Conservation (phyloP, 2,329 filamentous ascomycete genomes). For the Exutisphaerella laricina region DNA sequence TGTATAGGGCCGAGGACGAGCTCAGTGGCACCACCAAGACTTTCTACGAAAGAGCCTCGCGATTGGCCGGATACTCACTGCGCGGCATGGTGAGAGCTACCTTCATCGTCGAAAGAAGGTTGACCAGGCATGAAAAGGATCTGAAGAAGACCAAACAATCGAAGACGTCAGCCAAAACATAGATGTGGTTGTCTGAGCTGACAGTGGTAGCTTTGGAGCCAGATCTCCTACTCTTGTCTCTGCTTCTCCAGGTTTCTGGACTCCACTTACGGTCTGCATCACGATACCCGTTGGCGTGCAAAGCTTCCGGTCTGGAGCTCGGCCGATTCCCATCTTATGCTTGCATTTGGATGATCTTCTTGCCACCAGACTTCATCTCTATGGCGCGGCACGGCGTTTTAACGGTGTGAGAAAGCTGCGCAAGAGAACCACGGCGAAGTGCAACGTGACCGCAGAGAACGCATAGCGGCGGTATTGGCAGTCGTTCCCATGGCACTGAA, state of each 20-base stretch:
- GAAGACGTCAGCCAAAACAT: slow-evolving; percentile 9
- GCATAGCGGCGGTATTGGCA: slow-evolving; percentile 9
- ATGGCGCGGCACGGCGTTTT: slow-evolving; percentile 4
- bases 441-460: slow-evolving; percentile 11
- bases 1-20: slow-evolving; percentile 45
- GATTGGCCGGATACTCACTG: slow-evolving; percentile 46
- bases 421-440: slow-evolving; percentile 10
- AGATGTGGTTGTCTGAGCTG: neutral
- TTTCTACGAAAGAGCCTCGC: slow-evolving; percentile 50
- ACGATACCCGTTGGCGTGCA: slow-evolving; percentile 14
- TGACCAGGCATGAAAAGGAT: slow-evolving; percentile 35
- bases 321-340: slow-evolving; percentile 5
- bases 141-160: slow-evolving; percentile 21
- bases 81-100: slow-evolving; percentile 48
- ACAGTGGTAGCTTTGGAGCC: slow-evolving; percentile 10
- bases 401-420: neutral
- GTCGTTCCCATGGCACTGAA: slow-evolving; percentile 11
- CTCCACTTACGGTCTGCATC: slow-evolving; percentile 11
- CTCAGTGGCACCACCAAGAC: slow-evolving; percentile 39
- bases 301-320: slow-evolving; percentile 13
- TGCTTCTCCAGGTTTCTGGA: slow-evolving; percentile 19
- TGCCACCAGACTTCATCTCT: slow-evolving; percentile 10
- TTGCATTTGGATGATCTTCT: slow-evolving; percentile 13
- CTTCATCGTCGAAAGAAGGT: slow-evolving; percentile 43
- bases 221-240: slow-evolving; percentile 2